A percentile compares a stretch with the other conserved stretches of the same genome.
Evolutionary conservation across 1,284 basidiomycete species (phyloP).

Genomic region (Ustilago loliicola): DNA sequence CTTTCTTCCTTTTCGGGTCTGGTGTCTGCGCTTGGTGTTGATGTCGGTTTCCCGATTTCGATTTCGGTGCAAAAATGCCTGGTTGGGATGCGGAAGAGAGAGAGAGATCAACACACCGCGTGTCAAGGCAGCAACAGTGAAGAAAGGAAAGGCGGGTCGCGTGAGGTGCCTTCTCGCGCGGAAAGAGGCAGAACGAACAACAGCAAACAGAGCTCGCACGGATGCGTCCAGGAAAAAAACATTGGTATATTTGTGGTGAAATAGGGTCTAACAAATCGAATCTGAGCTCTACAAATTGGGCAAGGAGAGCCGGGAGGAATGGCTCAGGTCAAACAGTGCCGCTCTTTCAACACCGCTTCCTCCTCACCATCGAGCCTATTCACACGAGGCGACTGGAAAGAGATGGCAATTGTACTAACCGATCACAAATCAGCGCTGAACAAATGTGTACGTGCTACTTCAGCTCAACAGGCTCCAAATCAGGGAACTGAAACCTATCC

Average conservation of each 20-base stretch:
- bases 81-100: background rate
- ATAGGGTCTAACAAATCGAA: background rate
- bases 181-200: background rate
- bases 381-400: no score
- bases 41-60: background rate
- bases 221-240: constrained; percentile 1
- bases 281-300: no score
- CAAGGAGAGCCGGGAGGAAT: background rate
- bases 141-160: constrained; percentile 1
- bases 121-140: constrained; percentile 2
- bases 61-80: constrained; percentile 1
- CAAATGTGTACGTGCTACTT: no score
- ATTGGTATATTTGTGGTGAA: background rate
- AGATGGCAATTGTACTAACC: no score
- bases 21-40: background rate
- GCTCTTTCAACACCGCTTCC: background rate
- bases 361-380: background rate
- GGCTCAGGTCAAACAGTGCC: constrained; percentile 10
- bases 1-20: background rate
- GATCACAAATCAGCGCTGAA: no score
- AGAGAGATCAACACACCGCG: constrained; percentile 23
- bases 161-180: constrained; percentile 20
- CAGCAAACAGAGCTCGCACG: constrained; percentile 18
- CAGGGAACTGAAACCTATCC: constrained; percentile 4
- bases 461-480: background rate